Evolutionary conservation across 2,329 filamentous ascomycete species (phyloP).

Genomic region (Aspergillus spinulosporus): DNA sequence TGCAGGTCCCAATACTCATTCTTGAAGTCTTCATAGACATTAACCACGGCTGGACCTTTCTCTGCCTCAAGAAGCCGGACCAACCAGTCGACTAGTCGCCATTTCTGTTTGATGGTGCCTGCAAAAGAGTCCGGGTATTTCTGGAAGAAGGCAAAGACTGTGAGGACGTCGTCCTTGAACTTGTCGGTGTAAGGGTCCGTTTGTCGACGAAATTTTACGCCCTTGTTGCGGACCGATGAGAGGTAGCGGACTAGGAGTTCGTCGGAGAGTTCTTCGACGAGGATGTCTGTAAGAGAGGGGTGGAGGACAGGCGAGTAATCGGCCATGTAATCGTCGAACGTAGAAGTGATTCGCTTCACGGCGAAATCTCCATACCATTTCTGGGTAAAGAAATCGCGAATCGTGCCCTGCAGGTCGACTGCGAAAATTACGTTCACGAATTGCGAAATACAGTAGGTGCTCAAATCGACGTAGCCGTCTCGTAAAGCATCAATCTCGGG

Average conservation of each 20-base stretch:
- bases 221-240: constrained; percentile 79
- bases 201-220: constrained; percentile 78
- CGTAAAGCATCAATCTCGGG: constrained; percentile 72
- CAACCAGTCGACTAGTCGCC: constrained; percentile 86
- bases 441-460: constrained; percentile 84
- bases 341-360: constrained; percentile 91
- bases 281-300: constrained; percentile 82
- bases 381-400: constrained; percentile 86
- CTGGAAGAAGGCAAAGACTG: constrained; percentile 86
- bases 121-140: constrained; percentile 69
- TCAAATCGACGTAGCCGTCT: constrained; percentile 92
- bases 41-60: constrained; percentile 70
- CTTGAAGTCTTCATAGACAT: constrained; percentile 83
- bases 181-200: constrained; percentile 85
- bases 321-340: constrained; percentile 89
- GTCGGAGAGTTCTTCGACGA: constrained; percentile 90
- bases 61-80: constrained; percentile 72
- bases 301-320: constrained; percentile 86
- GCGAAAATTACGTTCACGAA: constrained; percentile 86
- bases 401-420: constrained; percentile 81
- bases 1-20: constrained; percentile 88
- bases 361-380: constrained; percentile 84
- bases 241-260: constrained; percentile 87
- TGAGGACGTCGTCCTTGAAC: constrained; percentile 87
- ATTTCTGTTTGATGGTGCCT: constrained; percentile 79